Evolutionary conservation across 108 stramenopile species (phyloP).

Genomic region (Cylindrotheca fusiformis): DNA sequence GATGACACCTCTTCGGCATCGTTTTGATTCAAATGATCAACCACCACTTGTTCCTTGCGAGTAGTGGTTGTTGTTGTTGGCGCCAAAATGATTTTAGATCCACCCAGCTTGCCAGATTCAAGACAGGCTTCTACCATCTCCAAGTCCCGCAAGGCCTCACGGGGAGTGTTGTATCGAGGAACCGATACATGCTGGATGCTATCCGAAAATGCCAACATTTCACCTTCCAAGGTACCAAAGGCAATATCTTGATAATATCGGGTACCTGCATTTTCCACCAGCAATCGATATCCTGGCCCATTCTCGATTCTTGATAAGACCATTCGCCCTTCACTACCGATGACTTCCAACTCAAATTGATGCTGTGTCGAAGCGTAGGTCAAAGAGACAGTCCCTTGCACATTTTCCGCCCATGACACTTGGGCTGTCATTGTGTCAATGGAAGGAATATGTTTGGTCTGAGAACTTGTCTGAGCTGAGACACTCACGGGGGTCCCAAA

Average conservation of each 20-base stretch:
- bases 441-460: constrained; percentile 3
- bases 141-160: constrained; percentile 19
- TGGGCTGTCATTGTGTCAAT: constrained; percentile 15
- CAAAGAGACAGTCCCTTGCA: constrained; percentile 4
- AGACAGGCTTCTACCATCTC: constrained; percentile 12
- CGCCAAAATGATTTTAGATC: not conserved
- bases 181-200: constrained; percentile 4
- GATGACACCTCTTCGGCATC: not conserved
- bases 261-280: not conserved
- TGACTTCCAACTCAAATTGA: constrained; percentile 15
- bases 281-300: constrained; percentile 1
- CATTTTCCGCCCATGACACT: not conserved
- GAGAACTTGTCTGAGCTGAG: not conserved
- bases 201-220: constrained; percentile 17
- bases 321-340: constrained; percentile 6
- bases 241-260: not conserved
- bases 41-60: not conserved
- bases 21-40: not conserved
- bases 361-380: constrained; percentile 1
- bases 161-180: constrained; percentile 9
- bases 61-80: not conserved
- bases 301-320: not conserved
- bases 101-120: constrained; percentile 12
- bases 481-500: not conserved
- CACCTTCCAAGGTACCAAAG: constrained; percentile 9